These are phyloP conservation scores for Ogataea polymorpha DNA, from an alignment of 805 yeast genomes.

Conservation along the genomic window DNA sequence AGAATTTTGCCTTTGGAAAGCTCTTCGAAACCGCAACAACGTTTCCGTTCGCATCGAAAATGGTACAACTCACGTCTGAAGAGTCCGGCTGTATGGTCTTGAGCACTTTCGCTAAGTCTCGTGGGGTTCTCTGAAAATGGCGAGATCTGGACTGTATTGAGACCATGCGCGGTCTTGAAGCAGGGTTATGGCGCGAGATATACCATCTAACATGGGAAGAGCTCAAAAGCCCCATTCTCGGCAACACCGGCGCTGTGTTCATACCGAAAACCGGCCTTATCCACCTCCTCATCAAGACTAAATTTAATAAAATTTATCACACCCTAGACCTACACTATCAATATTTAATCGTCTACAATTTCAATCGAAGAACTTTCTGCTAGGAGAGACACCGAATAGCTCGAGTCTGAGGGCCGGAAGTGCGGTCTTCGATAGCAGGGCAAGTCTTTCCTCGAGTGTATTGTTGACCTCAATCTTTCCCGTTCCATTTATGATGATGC, in stretches of 20 bases:
- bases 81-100: conserved; percentile 48
- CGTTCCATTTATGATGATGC: conserved; percentile 59
- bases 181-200: too few relatives aligned
- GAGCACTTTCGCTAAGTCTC: conserved; percentile 23
- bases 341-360: conserved; percentile 10
- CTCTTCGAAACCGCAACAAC: conserved; percentile 67
- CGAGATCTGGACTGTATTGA: not conserved
- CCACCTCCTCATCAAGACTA: conserved; percentile 6
- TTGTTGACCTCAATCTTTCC: conserved; percentile 89
- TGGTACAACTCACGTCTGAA: conserved; percentile 70
- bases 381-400: conserved; percentile 76
- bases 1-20: conserved; percentile 68
- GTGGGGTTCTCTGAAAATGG: not conserved
- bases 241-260: not conserved
- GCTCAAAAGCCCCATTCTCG: not conserved
- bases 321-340: conserved; percentile 13
- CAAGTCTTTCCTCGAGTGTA: conserved; percentile 92
- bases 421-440: conserved; percentile 75
- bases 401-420: conserved; percentile 91
- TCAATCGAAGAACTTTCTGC: conserved; percentile 90
- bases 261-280: not conserved
- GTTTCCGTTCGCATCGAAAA: conserved; percentile 68
- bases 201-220: too few relatives aligned
- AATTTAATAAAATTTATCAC: conserved; percentile 10
- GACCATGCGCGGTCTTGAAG: too few relatives aligned